phyloP scores from a whole-genome alignment of 176 grass and related monocot genomes.

The Musa acuminata region DNA sequence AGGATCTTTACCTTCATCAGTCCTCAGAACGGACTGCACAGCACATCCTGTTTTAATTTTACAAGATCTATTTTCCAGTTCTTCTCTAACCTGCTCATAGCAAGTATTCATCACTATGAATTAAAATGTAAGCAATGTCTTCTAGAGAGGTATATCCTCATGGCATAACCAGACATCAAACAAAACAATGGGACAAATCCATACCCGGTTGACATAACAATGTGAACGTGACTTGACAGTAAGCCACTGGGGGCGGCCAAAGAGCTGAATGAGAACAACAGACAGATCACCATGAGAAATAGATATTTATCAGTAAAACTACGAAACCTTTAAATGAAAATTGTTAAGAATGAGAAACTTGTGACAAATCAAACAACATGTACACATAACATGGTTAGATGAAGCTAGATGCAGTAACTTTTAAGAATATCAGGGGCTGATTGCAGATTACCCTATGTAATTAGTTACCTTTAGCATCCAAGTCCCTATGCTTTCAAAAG shows the following conservation, averaged over 20 bases:
- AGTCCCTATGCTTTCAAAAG: no score
- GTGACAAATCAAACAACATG: no score
- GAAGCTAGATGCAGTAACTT: no score
- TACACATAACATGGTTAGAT: no score
- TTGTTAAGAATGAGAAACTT: neutral
- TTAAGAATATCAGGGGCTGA: no score
- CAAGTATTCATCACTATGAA: neutral
- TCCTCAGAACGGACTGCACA: constrained; percentile 44
- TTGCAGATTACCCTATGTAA: no score
- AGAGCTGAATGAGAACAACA: constrained; percentile 35
- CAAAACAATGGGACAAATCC: neutral
- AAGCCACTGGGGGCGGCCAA: constrained; percentile 82
- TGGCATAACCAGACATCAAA: neutral
- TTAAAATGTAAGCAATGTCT: neutral
- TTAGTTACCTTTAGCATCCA: no score
- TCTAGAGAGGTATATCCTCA: neutral
- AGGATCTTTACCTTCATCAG: constrained; percentile 34
- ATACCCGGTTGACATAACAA: constrained; percentile 65
- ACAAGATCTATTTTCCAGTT: constrained; percentile 58
- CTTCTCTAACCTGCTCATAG: constrained; percentile 45
- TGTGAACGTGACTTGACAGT: constrained; percentile 73
- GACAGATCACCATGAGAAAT: neutral
- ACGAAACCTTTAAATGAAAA: neutral
- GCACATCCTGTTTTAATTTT: constrained; percentile 57
- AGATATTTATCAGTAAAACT: neutral